These are phyloP conservation scores for Brassica napus DNA, from an alignment of 345 rosid genomes.

Conservation along the genomic window Da-Ae NC_063442.1:17331001-17331500, in stretches of 20 bases:
- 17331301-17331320: not conserved
- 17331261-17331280: not conserved
- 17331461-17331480: slow-evolving; percentile 22
- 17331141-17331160: not conserved
- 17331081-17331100: not conserved
- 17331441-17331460: not conserved
- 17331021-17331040: too few relatives aligned
- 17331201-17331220: slow-evolving; percentile 71
- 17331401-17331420: slow-evolving; percentile 17
- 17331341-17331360: slow-evolving; percentile 78
- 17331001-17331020: not conserved
- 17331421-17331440: not conserved
- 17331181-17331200: slow-evolving; percentile 84
- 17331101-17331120: not conserved
- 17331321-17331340: slow-evolving; percentile 40
- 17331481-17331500: slow-evolving; percentile 49
- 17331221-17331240: slow-evolving; percentile 91
- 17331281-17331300: not conserved
- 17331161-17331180: slow-evolving; percentile 75
- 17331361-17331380: slow-evolving; percentile 68
- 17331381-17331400: slow-evolving; percentile 54
- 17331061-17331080: not conserved
- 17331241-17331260: not conserved
- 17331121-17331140: too few relatives aligned
- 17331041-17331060: not conserved